Evolutionary conservation across 2,329 filamentous ascomycete genomes (phyloP), one percentile per base, ranked within the genome.

Genomic region (Dendrostoma leiphaemia): DNA sequence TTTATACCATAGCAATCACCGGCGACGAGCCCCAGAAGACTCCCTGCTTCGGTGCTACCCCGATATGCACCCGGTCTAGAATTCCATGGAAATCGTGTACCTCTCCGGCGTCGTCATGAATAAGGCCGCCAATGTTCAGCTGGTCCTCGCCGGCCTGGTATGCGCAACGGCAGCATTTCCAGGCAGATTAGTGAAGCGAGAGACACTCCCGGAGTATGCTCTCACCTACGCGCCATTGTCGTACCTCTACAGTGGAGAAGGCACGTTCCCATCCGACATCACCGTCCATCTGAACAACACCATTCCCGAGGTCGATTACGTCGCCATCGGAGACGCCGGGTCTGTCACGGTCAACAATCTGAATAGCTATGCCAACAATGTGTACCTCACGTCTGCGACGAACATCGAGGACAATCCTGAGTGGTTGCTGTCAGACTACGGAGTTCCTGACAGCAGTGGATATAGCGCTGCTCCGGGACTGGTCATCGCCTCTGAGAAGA

Each of bases 401-500:
- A 31, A 56, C 29, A 51, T 59, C 43, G 54, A 48, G 17, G 19
- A 15, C 48, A 32, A 44, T 29, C 59, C 58, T 23, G 41, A 41
- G n/a, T 52, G 61, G 61, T 54, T 57, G 50, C 26, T 51, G 17
- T 60, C 61, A 5, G 47, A 44, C 10, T 61, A 62, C 47, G 60
- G 60, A 24, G 53, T 49, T 31, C 61, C 61, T 3, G 41, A 46
- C 13, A 24, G 46, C 24, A 54, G 53, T 28, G 58, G 59, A 19
- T 55, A 53, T 47, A 62, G 61, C 50, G 59, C 49, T 3, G 60
- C 58, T 2, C 59, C 61, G 4, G 61, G 53, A 32, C 52, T 58
- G n/a, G 59, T 62, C 21, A 52, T 62, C 9, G 61, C 60, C 19
- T 59, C 58, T 12, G 56, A 61, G 31, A 62, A 61, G 51, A 60